phyloP scores from a whole-genome alignment of 495 filamentous ascomycete genomes.

The Penicillium dipodomyicola region DNA sequence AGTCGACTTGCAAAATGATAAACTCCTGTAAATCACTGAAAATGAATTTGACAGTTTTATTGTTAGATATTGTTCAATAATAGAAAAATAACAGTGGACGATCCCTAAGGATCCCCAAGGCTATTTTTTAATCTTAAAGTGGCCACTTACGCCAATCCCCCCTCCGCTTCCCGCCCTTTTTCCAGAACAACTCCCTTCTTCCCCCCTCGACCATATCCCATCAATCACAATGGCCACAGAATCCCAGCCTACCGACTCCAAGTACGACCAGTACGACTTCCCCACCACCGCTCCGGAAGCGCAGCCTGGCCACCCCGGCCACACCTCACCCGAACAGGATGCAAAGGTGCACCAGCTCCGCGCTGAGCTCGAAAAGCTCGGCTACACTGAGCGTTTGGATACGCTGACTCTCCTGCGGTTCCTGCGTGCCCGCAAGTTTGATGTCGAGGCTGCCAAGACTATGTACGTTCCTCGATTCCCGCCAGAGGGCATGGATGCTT shows the following conservation, averaged over 20 bases:
- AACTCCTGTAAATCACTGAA: not conserved
- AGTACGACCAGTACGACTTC: constrained; percentile 95
- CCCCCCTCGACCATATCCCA: constrained; percentile 14
- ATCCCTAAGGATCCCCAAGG: not conserved
- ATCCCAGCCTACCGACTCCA: constrained; percentile 63
- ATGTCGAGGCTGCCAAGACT: constrained; percentile 75
- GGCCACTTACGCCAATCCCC: constrained; percentile 24
- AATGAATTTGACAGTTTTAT: not conserved
- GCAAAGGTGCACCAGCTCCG: constrained; percentile 84
- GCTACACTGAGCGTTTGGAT: constrained; percentile 82
- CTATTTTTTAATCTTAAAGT: constrained; percentile 15
- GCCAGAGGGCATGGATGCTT: not conserved
- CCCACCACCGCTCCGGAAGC: constrained; percentile 71
- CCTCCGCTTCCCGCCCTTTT: constrained; percentile 24
- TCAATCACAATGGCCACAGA: constrained; percentile 40
- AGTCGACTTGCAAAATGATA: not conserved
- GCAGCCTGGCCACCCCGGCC: constrained; percentile 79
- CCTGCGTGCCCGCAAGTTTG: constrained; percentile 91
- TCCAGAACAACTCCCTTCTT: constrained; percentile 14
- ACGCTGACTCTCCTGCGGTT: constrained; percentile 90
- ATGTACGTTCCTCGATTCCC: constrained; percentile 57
- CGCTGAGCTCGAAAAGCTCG: constrained; percentile 75
- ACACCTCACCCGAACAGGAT: constrained; percentile 85
- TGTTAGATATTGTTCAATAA: not conserved
- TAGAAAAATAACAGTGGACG: not conserved